Evolutionary conservation across 1,284 basidiomycete genomes (phyloP), one percentile per base, ranked within the genome.

Genomic region (Gomphus sp.): DNA sequence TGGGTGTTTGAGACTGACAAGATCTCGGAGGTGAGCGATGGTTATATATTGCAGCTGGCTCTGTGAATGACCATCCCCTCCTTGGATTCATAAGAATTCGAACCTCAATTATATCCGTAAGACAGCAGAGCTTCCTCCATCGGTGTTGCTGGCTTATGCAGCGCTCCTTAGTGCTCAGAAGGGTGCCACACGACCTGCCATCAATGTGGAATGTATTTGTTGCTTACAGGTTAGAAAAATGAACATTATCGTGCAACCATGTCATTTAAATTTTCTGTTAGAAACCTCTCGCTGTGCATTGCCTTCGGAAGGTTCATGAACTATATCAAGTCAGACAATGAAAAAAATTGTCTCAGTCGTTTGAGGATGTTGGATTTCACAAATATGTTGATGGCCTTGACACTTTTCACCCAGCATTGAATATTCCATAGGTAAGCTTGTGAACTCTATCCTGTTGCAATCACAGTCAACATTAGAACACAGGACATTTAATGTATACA

Each of bases 201-300:
- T 22, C 86, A 2, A 71, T 90, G 55, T 88, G 86, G 84, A 91
- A 90, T 68, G 73, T 86, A 14, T 75, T 79, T 50, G 85, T 89
- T 45, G 89, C 89, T 0, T 84, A 80, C 60, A 74, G 81, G 62
- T 71, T 91, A 43, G 89, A 91, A 68, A 91, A 88, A 71, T 85
- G 22, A 18, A 54, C 18, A 45, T 31, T 52, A 37, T 44, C 43
- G 33, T 11, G 36, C 25, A 12, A 37, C 45, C 34, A 45, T 28
- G 57, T 52, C 34, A 55, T 47, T 37, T 45, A 25, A 10, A 28
- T 4, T 6, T 48, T 31, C 56, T 11, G 55, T 55, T 65, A 91
- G 89, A 91, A 89, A 86, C 84, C 87, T 2, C 68, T 91, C 55
- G 90, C 89, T 0, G 85, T 89, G 77, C 81, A 87, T 67, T 87